A percentile compares a stretch with the other conserved stretches of the same genome.
Conservation (phyloP, 805 yeast genomes). For the Yarrowia deformans region DNA sequence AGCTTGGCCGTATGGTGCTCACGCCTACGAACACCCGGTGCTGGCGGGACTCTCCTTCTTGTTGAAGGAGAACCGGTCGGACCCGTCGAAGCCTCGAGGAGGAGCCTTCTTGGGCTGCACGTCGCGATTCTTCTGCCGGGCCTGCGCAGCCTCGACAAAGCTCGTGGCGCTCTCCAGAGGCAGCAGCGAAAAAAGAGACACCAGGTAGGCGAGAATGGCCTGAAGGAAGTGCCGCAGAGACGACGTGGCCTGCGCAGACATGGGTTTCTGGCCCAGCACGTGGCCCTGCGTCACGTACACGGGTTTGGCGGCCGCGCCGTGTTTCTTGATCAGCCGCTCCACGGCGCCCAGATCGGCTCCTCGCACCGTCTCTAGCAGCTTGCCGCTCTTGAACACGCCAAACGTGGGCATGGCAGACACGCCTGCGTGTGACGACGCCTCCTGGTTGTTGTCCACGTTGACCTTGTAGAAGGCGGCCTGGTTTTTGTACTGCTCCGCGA, state of each 20-base stretch:
- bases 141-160: conserved; percentile 12
- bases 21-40: background rate
- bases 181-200: conserved; percentile 7
- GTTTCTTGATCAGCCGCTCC: conserved; percentile 10
- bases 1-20: no score
- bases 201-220: background rate
- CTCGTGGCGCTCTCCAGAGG: conserved; percentile 23
- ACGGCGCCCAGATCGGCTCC: conserved; percentile 26
- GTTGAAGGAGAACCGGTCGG: background rate
- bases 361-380: conserved; percentile 10
- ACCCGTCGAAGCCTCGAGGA: background rate
- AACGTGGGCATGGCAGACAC: conserved; percentile 70
- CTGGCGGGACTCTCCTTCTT: conserved; percentile 27
- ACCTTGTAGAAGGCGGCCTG: conserved; percentile 82
- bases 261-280: conserved; percentile 10
- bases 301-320: background rate
- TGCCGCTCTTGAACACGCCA: conserved; percentile 11
- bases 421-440: conserved; percentile 72
- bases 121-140: background rate
- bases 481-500: conserved; percentile 59
- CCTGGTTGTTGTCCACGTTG: conserved; percentile 84
- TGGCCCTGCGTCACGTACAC: conserved; percentile 19
- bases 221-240: conserved; percentile 7
- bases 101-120: background rate
- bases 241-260: background rate